Evolutionary conservation across 176 grass and related monocot species (phyloP).

Genomic region (Luzula sylvatica): DNA sequence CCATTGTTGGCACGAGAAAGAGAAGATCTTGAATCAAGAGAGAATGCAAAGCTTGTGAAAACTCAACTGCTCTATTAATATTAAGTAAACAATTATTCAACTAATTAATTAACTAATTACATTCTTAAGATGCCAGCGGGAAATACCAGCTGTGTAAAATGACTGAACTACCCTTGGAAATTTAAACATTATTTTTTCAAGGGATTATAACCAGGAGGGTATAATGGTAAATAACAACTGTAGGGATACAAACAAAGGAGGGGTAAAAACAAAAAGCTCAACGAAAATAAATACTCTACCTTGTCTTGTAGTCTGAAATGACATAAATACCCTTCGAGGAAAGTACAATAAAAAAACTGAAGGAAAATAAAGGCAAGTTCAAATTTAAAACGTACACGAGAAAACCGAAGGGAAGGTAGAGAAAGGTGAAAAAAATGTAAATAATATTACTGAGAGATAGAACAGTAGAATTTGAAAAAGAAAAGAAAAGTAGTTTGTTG

Average conservation of each 20-base stretch:
- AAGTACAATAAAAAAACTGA: background rate
- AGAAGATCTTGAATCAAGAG: background rate
- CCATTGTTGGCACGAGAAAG: slow-evolving; percentile 27
- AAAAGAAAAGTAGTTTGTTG: background rate
- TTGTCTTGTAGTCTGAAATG: background rate
- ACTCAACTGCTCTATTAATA: background rate
- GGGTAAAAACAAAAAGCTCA: background rate
- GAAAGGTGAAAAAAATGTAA: background rate
- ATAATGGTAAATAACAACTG: background rate
- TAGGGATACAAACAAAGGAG: background rate
- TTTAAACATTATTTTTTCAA: background rate
- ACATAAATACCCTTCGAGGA: background rate
- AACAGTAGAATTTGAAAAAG: background rate
- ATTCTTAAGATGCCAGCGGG: background rate
- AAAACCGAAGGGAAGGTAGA: background rate
- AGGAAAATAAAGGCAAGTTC: background rate
- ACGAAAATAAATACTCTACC: background rate
- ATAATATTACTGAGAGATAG: background rate
- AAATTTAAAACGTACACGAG: background rate
- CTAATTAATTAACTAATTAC: background rate
- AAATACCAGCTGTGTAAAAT: background rate
- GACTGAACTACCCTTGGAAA: slow-evolving; percentile 9
- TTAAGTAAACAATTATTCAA: background rate
- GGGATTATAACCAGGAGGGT: background rate
- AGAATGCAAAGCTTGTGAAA: background rate